Percentiles rank a stretch among this genome's conserved stretches.
These are phyloP conservation scores for Aspergillus clavatus DNA, from an alignment of 2,329 filamentous ascomycete species.

Conservation along the genomic window DNA sequence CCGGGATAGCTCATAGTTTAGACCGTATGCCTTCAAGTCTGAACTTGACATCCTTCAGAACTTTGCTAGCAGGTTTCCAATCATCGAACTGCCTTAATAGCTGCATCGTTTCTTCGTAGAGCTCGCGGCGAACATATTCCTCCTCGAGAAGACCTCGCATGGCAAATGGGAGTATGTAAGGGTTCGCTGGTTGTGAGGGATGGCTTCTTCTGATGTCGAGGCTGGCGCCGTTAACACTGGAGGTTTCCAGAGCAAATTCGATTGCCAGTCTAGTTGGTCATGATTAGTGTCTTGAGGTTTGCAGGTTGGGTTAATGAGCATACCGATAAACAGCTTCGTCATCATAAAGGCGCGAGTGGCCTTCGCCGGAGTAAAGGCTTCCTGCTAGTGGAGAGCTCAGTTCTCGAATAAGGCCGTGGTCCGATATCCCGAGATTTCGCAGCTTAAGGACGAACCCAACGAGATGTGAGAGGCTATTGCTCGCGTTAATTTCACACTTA, in stretches of 20 bases:
- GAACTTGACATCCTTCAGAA: conserved; percentile 92
- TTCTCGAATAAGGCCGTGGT: conserved; percentile 90
- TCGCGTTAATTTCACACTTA: conserved; percentile 13
- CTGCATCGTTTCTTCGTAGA: conserved; percentile 70
- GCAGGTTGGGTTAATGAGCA: conserved; percentile 21
- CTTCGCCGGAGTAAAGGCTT: conserved; percentile 84
- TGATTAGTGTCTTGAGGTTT: conserved; percentile 6
- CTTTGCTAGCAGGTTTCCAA: conserved; percentile 87
- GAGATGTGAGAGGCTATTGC: conserved; percentile 68
- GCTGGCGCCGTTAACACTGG: conserved; percentile 45
- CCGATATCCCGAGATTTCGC: conserved; percentile 84
- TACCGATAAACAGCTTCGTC: conserved; percentile 79
- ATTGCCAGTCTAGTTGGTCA: conserved; percentile 55
- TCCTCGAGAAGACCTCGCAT: conserved; percentile 92
- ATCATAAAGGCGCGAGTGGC: conserved; percentile 89
- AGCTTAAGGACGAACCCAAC: conserved; percentile 91
- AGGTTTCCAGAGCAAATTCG: conserved; percentile 68
- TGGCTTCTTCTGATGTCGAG: conserved; percentile 51
- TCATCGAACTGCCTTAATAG: conserved; percentile 84
- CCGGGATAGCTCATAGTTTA: conserved; percentile 54
- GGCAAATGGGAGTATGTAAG: conserved; percentile 89
- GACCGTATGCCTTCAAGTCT: conserved; percentile 85
- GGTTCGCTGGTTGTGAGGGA: conserved; percentile 55
- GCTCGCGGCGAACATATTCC: conserved; percentile 76
- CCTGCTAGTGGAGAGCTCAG: conserved; percentile 83